Evolutionary conservation across 768 basidiomycete genomes (phyloP).

Genomic region (Tricholoma saponaceum): DNA sequence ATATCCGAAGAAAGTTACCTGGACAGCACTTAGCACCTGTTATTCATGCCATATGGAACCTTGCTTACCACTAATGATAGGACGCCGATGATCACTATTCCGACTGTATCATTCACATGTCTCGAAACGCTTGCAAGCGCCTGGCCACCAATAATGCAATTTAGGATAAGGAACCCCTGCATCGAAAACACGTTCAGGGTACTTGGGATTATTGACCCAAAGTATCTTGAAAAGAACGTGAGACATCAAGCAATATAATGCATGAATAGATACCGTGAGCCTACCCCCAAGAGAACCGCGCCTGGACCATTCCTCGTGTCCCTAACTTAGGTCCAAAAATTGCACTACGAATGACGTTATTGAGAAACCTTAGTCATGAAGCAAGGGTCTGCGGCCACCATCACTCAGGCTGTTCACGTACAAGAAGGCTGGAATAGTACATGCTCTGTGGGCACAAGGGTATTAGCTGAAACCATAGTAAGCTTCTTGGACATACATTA

Average conservation of each 20-base stretch:
- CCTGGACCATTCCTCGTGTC: slow-evolving; percentile 76
- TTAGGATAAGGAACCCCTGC: slow-evolving; percentile 63
- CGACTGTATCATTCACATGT: slow-evolving; percentile 31
- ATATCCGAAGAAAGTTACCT: slow-evolving; percentile 62
- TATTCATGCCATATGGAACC: background rate
- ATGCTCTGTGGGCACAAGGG: slow-evolving; percentile 23
- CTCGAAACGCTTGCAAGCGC: slow-evolving; percentile 52
- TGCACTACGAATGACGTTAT: slow-evolving; percentile 24
- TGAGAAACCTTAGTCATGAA: background rate
- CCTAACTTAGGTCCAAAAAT: slow-evolving; percentile 79
- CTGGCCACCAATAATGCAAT: slow-evolving; percentile 68
- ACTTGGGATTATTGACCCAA: slow-evolving; percentile 48
- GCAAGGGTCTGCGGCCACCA: no score
- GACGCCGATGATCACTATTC: slow-evolving; percentile 37
- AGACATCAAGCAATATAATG: background rate
- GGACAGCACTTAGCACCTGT: background rate
- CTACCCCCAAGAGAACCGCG: slow-evolving; percentile 33
- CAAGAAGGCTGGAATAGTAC: slow-evolving; percentile 58
- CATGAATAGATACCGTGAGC: background rate
- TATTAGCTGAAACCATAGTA: background rate
- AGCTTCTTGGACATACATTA: slow-evolving; percentile 42
- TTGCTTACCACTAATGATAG: slow-evolving; percentile 32
- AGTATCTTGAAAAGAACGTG: slow-evolving; percentile 37
- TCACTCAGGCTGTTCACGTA: slow-evolving; percentile 33
- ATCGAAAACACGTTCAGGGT: slow-evolving; percentile 55